Evolutionary conservation across 345 rosid species (phyloP).

Genomic region (Lumnitzera racemosa): DNA sequence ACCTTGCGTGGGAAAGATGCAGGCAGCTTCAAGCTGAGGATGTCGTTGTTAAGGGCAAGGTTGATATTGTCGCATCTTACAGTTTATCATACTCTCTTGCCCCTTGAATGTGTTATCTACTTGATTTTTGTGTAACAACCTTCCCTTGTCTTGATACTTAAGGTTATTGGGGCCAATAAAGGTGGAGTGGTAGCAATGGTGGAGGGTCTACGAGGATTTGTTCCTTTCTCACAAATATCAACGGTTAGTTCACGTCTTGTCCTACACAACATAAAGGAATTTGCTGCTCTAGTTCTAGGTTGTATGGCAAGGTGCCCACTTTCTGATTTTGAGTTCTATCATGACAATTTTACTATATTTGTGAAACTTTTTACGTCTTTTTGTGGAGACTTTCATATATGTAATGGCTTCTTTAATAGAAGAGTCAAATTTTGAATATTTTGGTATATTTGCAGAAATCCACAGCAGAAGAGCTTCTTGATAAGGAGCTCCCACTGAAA

Average conservation of each 20-base stretch:
- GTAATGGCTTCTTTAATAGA: neutral
- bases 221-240: conserved; percentile 91
- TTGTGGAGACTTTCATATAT: neutral
- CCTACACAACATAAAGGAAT: neutral
- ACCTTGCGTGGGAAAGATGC: conserved; percentile 94
- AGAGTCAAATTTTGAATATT: neutral
- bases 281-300: too few relatives aligned
- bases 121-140: neutral
- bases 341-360: neutral
- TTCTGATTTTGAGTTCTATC: neutral
- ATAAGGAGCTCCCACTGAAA: conserved; percentile 72
- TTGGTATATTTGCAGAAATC: conserved; percentile 44
- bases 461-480: conserved; percentile 82
- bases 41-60: conserved; percentile 85
- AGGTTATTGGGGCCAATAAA: conserved; percentile 85
- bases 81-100: conserved; percentile 1
- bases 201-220: conserved; percentile 87
- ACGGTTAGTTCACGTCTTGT: conserved; percentile 38
- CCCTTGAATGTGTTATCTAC: neutral
- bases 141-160: neutral
- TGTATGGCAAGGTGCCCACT: neutral
- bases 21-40: conserved; percentile 98
- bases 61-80: conserved; percentile 16
- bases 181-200: conserved; percentile 88
- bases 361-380: too few relatives aligned